phyloP scores from a whole-genome alignment of 1,284 basidiomycete species.

The Vanrija pseudolonga region DNA sequence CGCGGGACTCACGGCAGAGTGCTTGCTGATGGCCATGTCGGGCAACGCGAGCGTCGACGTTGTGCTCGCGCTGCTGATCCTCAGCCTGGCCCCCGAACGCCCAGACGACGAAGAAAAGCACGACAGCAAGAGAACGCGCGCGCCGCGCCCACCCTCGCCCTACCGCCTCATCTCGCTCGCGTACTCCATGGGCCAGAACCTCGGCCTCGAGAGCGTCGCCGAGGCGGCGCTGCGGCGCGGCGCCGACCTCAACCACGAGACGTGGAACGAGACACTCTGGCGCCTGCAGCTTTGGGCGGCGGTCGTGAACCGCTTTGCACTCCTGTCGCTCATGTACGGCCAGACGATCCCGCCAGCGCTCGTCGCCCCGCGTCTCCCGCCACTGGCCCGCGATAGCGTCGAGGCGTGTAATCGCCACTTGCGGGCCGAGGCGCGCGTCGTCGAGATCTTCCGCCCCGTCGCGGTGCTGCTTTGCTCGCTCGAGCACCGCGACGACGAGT shows the following conservation, averaged over 20 bases:
- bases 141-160: conserved; percentile 13
- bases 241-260: conserved; percentile 7
- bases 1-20: conserved; percentile 19
- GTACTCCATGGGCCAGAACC: conserved; percentile 22
- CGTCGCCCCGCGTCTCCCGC: conserved; percentile 7
- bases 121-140: background rate
- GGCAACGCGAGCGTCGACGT: conserved; percentile 24
- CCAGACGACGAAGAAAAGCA: conserved; percentile 1
- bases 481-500: conserved; percentile 4
- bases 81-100: conserved; percentile 17
- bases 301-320: conserved; percentile 12
- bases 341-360: conserved; percentile 1
- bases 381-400: conserved; percentile 4
- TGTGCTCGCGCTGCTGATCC: conserved; percentile 29
- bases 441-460: conserved; percentile 7
- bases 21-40: conserved; percentile 22
- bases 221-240: conserved; percentile 3
- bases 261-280: conserved; percentile 8
- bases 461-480: background rate
- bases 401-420: conserved; percentile 12
- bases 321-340: conserved; percentile 8
- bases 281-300: conserved; percentile 15
- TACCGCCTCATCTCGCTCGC: conserved; percentile 26
- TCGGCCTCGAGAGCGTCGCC: conserved; percentile 17
- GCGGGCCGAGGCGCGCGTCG: conserved; percentile 6